Evolutionary conservation across 352 stramenopile genomes (phyloP).

Genomic region (Globisporangium spiculum): DNA sequence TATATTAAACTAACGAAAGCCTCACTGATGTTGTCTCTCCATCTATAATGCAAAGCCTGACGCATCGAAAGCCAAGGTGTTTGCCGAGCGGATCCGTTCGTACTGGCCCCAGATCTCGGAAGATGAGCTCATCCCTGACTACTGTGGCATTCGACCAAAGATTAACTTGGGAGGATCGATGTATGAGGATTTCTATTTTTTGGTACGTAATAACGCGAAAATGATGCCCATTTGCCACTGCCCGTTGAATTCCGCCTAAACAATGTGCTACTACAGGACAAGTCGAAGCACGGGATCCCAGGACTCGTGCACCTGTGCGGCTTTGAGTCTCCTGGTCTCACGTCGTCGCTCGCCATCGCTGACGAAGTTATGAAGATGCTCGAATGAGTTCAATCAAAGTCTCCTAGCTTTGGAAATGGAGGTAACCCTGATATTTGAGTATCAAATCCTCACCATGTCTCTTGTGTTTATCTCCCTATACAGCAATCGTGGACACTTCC

Average conservation of each 20-base stretch:
- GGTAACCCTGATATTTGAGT: background rate
- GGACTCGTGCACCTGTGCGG: conserved; percentile 92
- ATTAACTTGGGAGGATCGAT: conserved; percentile 63
- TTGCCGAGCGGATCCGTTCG: conserved; percentile 72
- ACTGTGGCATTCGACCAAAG: conserved; percentile 96
- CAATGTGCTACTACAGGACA: conserved; percentile 28
- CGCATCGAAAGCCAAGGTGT: conserved; percentile 48
- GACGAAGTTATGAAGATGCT: conserved; percentile 68
- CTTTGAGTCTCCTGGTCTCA: conserved; percentile 96
- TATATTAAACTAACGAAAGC: background rate
- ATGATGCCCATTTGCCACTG: background rate
- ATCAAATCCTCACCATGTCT: too few species aligned
- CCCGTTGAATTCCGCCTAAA: background rate
- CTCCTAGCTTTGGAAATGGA: background rate
- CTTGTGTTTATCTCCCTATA: background rate
- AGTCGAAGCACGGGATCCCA: conserved; percentile 65
- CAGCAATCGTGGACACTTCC: background rate
- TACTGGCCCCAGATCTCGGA: conserved; percentile 91
- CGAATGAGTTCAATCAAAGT: background rate
- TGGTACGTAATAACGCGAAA: conserved; percentile 27
- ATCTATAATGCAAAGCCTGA: conserved; percentile 33
- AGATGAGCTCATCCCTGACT: conserved; percentile 88
- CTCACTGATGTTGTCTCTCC: background rate
- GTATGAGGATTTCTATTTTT: conserved; percentile 91
- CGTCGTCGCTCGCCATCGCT: conserved; percentile 81